Percentiles rank a stretch among this genome's conserved stretches.
phyloP scores from a whole-genome alignment of 2,329 filamentous ascomycete genomes.

The Lasiodiplodia gonubiensis region DNA sequence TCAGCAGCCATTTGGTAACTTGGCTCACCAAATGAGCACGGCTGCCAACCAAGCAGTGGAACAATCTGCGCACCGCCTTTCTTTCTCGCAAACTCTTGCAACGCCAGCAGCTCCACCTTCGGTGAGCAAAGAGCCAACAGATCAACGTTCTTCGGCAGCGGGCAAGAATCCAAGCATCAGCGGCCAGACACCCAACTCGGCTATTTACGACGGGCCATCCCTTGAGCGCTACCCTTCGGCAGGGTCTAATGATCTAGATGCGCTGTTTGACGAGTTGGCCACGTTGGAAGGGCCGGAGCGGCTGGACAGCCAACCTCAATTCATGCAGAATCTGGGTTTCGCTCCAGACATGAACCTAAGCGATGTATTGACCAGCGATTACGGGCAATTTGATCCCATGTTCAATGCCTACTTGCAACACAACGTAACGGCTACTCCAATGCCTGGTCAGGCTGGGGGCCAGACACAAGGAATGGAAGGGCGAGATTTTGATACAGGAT shows the following conservation, averaged over 20 bases:
- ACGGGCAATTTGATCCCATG: constrained; percentile 37
- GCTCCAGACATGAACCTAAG: constrained; percentile 65
- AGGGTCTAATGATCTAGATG: constrained; percentile 53
- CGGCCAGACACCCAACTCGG: constrained; percentile 31
- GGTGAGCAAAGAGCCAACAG: constrained; percentile 6
- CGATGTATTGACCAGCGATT: constrained; percentile 55
- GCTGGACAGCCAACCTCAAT: constrained; percentile 64
- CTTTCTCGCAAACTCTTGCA: background rate
- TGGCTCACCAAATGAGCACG: background rate
- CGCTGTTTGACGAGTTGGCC: constrained; percentile 64
- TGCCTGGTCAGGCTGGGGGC: background rate
- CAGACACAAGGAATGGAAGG: constrained; percentile 14
- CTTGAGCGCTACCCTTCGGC: constrained; percentile 41
- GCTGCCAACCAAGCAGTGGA: background rate
- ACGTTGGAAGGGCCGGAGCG: constrained; percentile 61
- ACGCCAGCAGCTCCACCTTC: constrained; percentile 16
- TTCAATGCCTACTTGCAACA: constrained; percentile 23
- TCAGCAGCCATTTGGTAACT: background rate
- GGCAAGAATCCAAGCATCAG: constrained; percentile 11
- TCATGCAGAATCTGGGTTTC: constrained; percentile 71
- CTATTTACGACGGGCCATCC: constrained; percentile 33
- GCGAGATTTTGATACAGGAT: constrained; percentile 13
- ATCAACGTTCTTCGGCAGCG: background rate
- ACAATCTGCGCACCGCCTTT: background rate
- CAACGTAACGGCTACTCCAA: background rate